A percentile compares a stretch with the other conserved stretches of the same genome.
These are phyloP conservation scores for Monosporascus sp. DNA, from an alignment of 2,329 filamentous ascomycete genomes.

Conservation along the genomic window DNA sequence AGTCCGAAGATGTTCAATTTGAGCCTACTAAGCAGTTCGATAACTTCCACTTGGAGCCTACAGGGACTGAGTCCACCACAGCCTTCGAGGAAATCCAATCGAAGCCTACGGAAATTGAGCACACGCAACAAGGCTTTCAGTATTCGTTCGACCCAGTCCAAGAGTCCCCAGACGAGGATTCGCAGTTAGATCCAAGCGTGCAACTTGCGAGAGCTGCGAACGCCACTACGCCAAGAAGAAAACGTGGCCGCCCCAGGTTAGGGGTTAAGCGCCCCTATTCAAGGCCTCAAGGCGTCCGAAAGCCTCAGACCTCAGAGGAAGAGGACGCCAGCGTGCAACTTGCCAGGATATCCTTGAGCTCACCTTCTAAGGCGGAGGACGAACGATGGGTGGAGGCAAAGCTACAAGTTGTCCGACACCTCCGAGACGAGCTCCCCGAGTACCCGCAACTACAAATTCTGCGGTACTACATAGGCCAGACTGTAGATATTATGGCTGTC, in stretches of 20 bases:
- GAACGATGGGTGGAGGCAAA: slow-evolving; percentile 34
- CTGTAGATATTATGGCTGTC: slow-evolving; percentile 49
- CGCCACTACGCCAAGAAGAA: slow-evolving; percentile 9
- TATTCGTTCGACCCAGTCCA: slow-evolving; percentile 4
- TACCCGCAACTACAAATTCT: slow-evolving; percentile 47
- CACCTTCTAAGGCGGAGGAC: slow-evolving; percentile 19
- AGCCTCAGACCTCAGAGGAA: slow-evolving; percentile 7
- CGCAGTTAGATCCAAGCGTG: slow-evolving; percentile 16
- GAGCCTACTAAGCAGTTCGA: no score
- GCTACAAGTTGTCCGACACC: slow-evolving; percentile 38
- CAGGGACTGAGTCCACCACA: slow-evolving; percentile 1
- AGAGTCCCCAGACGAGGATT: slow-evolving; percentile 6
- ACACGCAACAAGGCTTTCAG: slow-evolving; percentile 3
- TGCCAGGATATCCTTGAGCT: slow-evolving; percentile 19
- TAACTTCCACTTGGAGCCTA: neutral
- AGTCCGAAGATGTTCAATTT: no score
- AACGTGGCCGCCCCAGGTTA: slow-evolving; percentile 5
- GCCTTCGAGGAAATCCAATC: neutral
- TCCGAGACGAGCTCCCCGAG: slow-evolving; percentile 46
- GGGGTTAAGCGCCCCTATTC: slow-evolving; percentile 5
- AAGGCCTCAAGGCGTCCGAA: slow-evolving; percentile 5
- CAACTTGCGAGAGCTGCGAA: slow-evolving; percentile 20
- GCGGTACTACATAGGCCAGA: slow-evolving; percentile 42
- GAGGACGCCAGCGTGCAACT: slow-evolving; percentile 20
- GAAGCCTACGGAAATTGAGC: slow-evolving; percentile 2